Conservation (phyloP, 2,329 filamentous ascomycete genomes). For the Aspergillaceae sp. region DNA sequence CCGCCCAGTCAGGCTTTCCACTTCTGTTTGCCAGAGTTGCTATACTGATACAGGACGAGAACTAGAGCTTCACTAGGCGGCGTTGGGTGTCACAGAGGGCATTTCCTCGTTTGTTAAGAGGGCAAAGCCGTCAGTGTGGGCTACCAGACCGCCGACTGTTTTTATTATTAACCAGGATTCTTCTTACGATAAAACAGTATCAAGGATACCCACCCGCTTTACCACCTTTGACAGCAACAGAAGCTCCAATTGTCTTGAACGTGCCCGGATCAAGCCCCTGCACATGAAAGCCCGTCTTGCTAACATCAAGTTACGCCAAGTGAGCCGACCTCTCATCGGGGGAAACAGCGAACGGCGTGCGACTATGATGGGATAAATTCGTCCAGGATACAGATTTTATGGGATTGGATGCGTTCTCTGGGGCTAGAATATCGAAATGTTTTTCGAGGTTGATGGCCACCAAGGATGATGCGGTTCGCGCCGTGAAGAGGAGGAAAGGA, state of each 20-base stretch:
- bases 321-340: constrained; percentile 52
- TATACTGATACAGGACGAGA: constrained; percentile 52
- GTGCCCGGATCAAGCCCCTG: constrained; percentile 49
- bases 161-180: background rate
- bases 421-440: constrained; percentile 36
- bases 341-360: constrained; percentile 55
- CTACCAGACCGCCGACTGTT: constrained; percentile 50
- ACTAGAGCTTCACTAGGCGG: constrained; percentile 45
- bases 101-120: constrained; percentile 51
- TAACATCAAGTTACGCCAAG: constrained; percentile 52
- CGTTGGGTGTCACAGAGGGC: constrained; percentile 40
- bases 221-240: constrained; percentile 45
- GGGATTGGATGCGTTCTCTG: constrained; percentile 48
- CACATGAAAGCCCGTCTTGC: constrained; percentile 48
- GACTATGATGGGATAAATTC: constrained; percentile 49
- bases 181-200: background rate
- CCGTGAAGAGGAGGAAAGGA: constrained; percentile 18
- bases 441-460: constrained; percentile 26
- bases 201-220: constrained; percentile 38
- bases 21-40: constrained; percentile 41
- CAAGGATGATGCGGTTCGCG: constrained; percentile 16
- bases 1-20: constrained; percentile 55
- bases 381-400: constrained; percentile 56
- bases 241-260: constrained; percentile 46
- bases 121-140: constrained; percentile 56